Percentiles rank a stretch among this genome's conserved stretches.
phyloP scores from a whole-genome alignment of 2,329 filamentous ascomycete genomes.

The Pestalotiopsis sp. region DNA sequence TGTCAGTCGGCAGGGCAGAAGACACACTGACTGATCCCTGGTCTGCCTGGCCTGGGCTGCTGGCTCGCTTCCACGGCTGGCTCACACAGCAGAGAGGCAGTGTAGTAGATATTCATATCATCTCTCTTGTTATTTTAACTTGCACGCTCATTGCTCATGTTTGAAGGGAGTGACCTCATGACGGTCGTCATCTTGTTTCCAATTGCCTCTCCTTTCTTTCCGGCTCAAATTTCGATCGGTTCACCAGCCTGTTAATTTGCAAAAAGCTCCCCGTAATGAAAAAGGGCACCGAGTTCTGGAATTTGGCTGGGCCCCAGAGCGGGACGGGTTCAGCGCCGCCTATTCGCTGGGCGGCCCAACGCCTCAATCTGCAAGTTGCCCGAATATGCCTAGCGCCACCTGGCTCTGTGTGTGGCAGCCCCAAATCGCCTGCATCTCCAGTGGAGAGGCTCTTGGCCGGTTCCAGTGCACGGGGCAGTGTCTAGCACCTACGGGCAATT shows the following conservation, averaged over 20 bases:
- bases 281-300: constrained; percentile 5
- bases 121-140: neutral
- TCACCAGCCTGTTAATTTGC: neutral
- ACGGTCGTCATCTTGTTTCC: neutral
- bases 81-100: neutral
- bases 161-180: neutral
- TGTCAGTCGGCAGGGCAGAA: neutral
- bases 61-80: too few relatives aligned
- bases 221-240: neutral
- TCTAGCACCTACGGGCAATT: constrained; percentile 5
- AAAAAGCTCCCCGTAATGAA: neutral
- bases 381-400: neutral
- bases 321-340: neutral
- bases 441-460: neutral
- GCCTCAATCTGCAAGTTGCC: constrained; percentile 7
- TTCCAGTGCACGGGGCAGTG: constrained; percentile 14
- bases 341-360: constrained; percentile 3
- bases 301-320: neutral
- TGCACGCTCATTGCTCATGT: neutral
- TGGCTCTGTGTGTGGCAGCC: constrained; percentile 1
- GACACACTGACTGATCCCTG: too few relatives aligned
- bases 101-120: neutral
- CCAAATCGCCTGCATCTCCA: constrained; percentile 7
- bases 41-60: too few relatives aligned
- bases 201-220: neutral